These are phyloP conservation scores for Adenanthera pavonina DNA, from an alignment of 306 rosid species.

Conservation along the genomic window DNA sequence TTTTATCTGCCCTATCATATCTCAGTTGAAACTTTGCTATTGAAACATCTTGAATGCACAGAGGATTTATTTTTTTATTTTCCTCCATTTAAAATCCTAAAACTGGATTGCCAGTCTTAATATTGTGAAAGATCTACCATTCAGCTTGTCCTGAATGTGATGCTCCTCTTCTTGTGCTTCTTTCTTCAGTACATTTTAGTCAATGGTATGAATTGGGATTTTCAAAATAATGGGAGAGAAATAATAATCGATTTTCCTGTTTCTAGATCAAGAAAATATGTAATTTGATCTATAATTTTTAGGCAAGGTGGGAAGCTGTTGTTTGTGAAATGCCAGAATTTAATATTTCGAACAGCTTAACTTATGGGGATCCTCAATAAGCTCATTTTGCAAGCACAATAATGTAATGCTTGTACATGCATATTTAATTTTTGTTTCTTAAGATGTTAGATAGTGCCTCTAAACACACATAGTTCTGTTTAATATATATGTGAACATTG, in stretches of 20 bases:
- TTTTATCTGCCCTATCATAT: neutral
- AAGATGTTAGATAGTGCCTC: conserved; percentile 22
- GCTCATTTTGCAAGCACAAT: conserved; percentile 18
- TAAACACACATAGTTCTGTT: conserved; percentile 21
- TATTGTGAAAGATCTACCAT: neutral
- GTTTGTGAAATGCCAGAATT: neutral
- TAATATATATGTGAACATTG: conserved; percentile 41
- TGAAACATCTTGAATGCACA: neutral
- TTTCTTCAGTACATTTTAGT: conserved; percentile 5
- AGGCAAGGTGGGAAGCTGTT: neutral
- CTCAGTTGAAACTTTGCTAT: neutral
- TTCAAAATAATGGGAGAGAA: neutral
- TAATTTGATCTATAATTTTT: neutral
- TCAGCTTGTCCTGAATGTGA: neutral
- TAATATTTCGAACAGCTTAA: conserved; percentile 14
- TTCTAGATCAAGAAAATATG: neutral
- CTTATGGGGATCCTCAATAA: neutral
- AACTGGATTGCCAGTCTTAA: neutral
- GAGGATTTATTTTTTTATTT: neutral
- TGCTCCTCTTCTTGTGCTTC: neutral
- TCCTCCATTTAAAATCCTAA: neutral
- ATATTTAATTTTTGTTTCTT: conserved; percentile 22
- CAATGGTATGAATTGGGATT: neutral
- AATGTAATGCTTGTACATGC: neutral
- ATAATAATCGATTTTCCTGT: neutral